Conservation (phyloP, 345 rosid genomes). For the Populus davidiana region DNA sequence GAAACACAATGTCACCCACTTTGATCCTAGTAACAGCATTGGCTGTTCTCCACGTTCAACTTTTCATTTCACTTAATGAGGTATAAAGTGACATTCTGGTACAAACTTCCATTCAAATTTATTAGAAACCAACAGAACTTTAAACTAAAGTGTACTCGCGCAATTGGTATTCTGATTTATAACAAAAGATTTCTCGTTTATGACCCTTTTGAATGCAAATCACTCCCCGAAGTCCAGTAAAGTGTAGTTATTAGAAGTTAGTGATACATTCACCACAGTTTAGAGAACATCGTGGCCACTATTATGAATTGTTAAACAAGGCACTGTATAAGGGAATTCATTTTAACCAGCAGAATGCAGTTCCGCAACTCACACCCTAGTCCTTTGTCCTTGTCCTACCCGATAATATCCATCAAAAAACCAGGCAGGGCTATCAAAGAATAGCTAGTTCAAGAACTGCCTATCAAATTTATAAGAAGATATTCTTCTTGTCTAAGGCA, state of each 20-base stretch:
- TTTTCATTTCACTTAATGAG: background rate
- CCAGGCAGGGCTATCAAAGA: background rate
- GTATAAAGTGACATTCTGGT: background rate
- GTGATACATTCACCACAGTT: background rate
- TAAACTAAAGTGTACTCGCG: background rate
- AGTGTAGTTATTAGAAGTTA: background rate
- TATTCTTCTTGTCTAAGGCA: background rate
- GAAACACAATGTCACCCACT: background rate
- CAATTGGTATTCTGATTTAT: background rate
- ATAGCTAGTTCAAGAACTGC: background rate
- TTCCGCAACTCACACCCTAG: background rate
- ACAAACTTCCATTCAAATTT: background rate
- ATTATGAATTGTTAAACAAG: background rate
- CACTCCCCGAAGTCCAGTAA: background rate
- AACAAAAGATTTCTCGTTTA: background rate
- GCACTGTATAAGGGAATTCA: background rate
- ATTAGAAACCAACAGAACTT: background rate
- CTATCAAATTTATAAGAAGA: background rate
- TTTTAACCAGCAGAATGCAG: background rate
- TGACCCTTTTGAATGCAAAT: background rate
- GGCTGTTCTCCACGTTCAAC: background rate
- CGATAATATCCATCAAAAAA: background rate
- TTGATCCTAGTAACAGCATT: background rate
- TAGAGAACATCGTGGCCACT: background rate
- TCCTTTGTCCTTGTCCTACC: background rate